These are phyloP conservation scores for Nectriaceae sp. DNA, from an alignment of 2,329 filamentous ascomycete genomes.

Conservation along the genomic window DNA sequence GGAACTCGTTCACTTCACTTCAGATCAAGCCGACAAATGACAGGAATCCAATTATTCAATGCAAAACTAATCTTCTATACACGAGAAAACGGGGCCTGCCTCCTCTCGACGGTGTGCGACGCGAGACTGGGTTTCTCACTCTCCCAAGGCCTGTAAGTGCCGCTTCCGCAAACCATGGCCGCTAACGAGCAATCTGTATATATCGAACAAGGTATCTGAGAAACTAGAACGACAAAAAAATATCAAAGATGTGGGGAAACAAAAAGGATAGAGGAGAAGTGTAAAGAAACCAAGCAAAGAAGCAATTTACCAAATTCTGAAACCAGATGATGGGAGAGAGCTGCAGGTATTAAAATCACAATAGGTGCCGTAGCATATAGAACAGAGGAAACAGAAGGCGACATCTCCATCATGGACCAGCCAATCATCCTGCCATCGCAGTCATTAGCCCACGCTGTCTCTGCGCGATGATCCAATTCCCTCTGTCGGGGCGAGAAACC, in stretches of 20 bases:
- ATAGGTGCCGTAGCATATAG: conserved; percentile 40
- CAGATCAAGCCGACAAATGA: too few relatives aligned
- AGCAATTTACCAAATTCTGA: conserved; percentile 15
- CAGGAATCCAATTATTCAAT: conserved; percentile 34
- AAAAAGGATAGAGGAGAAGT: conserved; percentile 21
- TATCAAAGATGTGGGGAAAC: conserved; percentile 21
- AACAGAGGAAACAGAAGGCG: conserved; percentile 43
- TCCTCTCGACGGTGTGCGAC: conserved; percentile 25
- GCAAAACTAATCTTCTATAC: conserved; percentile 38
- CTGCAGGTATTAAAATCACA: conserved; percentile 38
- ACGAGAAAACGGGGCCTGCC: conserved; percentile 34
- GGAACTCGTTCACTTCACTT: too few relatives aligned
- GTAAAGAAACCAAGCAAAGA: conserved; percentile 27
- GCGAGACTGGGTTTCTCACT: conserved; percentile 10
- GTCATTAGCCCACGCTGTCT: conserved; percentile 46
- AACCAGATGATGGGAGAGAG: conserved; percentile 13
- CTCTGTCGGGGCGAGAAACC: conserved; percentile 28
- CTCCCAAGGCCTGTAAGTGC: conserved; percentile 17
- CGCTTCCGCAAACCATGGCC: conserved; percentile 26
- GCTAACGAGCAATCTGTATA: conserved; percentile 40
- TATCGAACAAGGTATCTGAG: conserved; percentile 64
- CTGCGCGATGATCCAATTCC: conserved; percentile 33
- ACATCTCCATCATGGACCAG: conserved; percentile 52
- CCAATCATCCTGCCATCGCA: conserved; percentile 46
- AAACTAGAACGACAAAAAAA: conserved; percentile 26